phyloP scores from a whole-genome alignment of 2,329 filamentous ascomycete species.

The Ophiostoma populinum region DNA sequence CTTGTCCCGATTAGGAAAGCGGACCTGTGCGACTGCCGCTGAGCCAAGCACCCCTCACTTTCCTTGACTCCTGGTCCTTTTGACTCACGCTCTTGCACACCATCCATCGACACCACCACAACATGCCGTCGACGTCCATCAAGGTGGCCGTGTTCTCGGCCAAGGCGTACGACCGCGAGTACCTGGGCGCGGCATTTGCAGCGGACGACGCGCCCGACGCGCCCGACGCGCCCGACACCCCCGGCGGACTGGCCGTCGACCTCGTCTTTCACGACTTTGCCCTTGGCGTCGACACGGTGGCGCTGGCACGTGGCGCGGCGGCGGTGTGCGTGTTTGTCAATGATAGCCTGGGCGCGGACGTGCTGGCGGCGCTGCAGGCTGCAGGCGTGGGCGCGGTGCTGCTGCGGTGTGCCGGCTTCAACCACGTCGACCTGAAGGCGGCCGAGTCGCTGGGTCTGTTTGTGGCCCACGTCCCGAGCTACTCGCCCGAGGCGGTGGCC shows the following conservation, averaged over 20 bases:
- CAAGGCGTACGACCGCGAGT: conserved; percentile 19
- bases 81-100: too few species aligned
- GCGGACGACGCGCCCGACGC: conserved; percentile 7
- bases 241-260: conserved; percentile 19
- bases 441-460: conserved; percentile 38
- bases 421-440: conserved; percentile 43
- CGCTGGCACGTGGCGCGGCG: conserved; percentile 31
- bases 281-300: conserved; percentile 36
- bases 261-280: conserved; percentile 41
- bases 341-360: conserved; percentile 33
- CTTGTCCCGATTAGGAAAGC: too few species aligned
- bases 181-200: conserved; percentile 30
- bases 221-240: not conserved
- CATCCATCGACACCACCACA: too few species aligned
- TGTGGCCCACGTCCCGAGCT: conserved; percentile 49
- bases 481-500: conserved; percentile 52
- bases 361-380: conserved; percentile 31
- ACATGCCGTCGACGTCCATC: too few species aligned
- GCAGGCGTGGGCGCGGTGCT: conserved; percentile 40
- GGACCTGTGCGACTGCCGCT: too few species aligned
- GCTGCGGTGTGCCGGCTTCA: conserved; percentile 50
- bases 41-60: too few species aligned
- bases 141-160: conserved; percentile 1
- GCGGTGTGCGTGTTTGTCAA: conserved; percentile 56
- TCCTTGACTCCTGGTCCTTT: too few species aligned